Evolutionary conservation across 371 early-diverging fungal genomes (phyloP), one percentile per base, ranked within the genome.

Genomic region (Blakeslea trispora): DNA sequence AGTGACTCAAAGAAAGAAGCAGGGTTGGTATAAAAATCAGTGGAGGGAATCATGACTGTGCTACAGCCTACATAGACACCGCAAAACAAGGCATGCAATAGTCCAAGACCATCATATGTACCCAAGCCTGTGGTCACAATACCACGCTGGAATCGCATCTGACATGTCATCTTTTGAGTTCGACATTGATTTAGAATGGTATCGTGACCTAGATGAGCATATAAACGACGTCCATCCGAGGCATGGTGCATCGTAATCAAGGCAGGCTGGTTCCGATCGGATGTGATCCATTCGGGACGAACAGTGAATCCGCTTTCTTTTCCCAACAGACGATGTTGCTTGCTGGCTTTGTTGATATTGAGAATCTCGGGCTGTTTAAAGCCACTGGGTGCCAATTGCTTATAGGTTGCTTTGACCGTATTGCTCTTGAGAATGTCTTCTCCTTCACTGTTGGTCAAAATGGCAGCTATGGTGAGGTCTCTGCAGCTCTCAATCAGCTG

Each of bases 91-190:
- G 85, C 80, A 62, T 91, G 88, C 54, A 92, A 61, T 55, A 95
- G 77, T 1, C 93, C 91, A 45, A 91, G 68, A 19, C 92, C 89
- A 24, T 77, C 84, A 65, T 82, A 89, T 0, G 82, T 73, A 13
- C 85, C 81, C 41, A 88, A 77, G 34, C 89, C 86, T 13, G 85
- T 79, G 8, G 64, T 72, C 8, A 95, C 69, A 17, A 93, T 69
- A 0, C 91, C 88, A 24, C 81, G 69, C 32, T 77, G 75, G 1
- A 77, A 67, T 50, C 75, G 77, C 79, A 94, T 81, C 54, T 86
- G 84, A 63, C 86, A 86, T n/a, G 90, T 91, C 47, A 82, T 83
- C 59, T 88, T 90, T 59, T 92, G 91, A 10, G 90, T 78, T 42
- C 88, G 74, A 66, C 92, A 90, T 52, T 89, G 90, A 19, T 87